phyloP scores from a whole-genome alignment of 805 yeast genomes.

The Suhomyces sp. region DNA sequence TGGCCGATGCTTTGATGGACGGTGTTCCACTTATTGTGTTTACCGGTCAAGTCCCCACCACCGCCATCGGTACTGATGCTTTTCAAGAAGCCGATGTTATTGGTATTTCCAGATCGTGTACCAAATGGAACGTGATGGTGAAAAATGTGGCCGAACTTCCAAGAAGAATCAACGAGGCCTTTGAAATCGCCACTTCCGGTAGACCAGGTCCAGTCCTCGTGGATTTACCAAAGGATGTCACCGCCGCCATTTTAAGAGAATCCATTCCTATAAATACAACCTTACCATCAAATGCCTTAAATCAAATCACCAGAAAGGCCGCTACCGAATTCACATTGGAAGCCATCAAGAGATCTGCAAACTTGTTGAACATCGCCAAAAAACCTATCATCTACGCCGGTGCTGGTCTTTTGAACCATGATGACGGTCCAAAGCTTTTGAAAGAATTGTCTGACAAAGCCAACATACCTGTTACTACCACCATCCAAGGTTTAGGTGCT shows the following conservation, averaged over 20 bases:
- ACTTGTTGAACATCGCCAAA: conserved; percentile 75
- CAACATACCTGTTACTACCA: conserved; percentile 92
- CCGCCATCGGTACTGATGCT: conserved; percentile 96
- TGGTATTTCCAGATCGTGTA: conserved; percentile 95
- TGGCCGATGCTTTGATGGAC: conserved; percentile 96
- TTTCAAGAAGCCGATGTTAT: conserved; percentile 99
- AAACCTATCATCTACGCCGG: conserved; percentile 90
- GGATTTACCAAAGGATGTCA: conserved; percentile 96
- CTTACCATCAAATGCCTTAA: conserved; percentile 71
- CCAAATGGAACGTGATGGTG: conserved; percentile 99
- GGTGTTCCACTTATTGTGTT: conserved; percentile 97
- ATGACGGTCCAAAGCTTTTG: conserved; percentile 75
- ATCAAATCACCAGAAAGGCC: conserved; percentile 65
- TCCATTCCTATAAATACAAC: conserved; percentile 82
- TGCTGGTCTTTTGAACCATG: conserved; percentile 79
- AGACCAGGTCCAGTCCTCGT: conserved; percentile 99
- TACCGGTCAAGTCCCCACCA: conserved; percentile 95
- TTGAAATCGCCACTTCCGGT: conserved; percentile 93
- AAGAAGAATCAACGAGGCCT: conserved; percentile 93
- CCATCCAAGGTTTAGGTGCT: conserved; percentile 91
- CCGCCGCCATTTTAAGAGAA: conserved; percentile 82
- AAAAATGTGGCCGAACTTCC: conserved; percentile 93
- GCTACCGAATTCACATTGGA: conserved; percentile 72
- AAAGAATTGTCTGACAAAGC: conserved; percentile 89
- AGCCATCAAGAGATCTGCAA: conserved; percentile 75